These are phyloP conservation scores for Saccharum spontaneum DNA, from an alignment of 176 grass and related monocot species.

Conservation along the genomic window DNA sequence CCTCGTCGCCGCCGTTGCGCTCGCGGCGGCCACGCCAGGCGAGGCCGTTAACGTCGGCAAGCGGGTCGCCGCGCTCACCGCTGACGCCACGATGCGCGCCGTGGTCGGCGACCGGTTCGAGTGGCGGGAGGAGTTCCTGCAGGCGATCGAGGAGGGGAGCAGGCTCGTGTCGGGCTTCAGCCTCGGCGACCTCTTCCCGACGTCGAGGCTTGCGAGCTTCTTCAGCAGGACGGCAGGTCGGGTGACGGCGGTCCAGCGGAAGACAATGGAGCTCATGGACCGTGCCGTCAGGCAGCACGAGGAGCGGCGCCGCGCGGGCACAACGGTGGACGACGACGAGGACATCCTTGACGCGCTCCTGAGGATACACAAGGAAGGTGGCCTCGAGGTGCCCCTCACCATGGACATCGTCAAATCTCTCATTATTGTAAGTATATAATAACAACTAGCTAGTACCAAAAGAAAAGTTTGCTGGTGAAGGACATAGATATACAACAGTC, in stretches of 20 bases:
- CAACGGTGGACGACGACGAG: background rate
- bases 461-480: no score
- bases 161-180: background rate
- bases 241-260: background rate
- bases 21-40: background rate
- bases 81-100: background rate
- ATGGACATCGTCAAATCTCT: background rate
- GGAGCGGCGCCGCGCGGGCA: background rate
- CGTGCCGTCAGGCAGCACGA: conserved; percentile 24
- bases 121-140: background rate
- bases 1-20: background rate
- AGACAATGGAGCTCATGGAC: conserved; percentile 25
- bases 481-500: no score
- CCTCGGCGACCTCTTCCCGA: conserved; percentile 1
- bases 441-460: no score
- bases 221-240: background rate
- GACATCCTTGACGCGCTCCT: background rate
- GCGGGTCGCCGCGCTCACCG: background rate
- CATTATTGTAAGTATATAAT: no score
- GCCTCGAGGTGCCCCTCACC: background rate
- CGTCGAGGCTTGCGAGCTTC: background rate
- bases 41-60: background rate
- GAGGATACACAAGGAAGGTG: background rate
- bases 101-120: background rate
- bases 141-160: background rate